Conservation (phyloP, 768 basidiomycete species). For the Lactarius sp. region DNA sequence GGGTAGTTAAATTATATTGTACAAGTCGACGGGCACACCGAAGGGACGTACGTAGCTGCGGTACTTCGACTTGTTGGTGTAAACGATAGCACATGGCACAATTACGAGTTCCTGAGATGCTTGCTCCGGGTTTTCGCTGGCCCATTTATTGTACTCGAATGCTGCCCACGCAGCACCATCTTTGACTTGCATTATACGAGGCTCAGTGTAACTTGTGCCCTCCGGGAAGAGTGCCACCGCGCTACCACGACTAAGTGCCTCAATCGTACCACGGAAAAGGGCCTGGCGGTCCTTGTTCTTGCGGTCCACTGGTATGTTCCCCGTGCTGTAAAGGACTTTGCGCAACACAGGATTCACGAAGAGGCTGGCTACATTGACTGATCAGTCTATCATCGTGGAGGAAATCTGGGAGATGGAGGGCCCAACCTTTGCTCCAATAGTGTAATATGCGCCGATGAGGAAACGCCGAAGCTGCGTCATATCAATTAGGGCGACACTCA, state of each 20-base stretch:
- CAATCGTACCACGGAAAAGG: constrained; percentile 85
- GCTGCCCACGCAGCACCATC: constrained; percentile 96
- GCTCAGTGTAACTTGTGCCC: constrained; percentile 91
- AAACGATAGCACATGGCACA: constrained; percentile 84
- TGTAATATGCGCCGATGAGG: constrained; percentile 79
- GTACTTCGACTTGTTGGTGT: constrained; percentile 95
- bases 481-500: constrained; percentile 26
- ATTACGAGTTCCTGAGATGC: constrained; percentile 46
- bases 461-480: constrained; percentile 63
- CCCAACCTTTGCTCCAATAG: constrained; percentile 88
- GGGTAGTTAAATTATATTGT: not conserved
- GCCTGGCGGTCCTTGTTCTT: constrained; percentile 88
- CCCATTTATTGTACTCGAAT: constrained; percentile 85
- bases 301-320: constrained; percentile 97
- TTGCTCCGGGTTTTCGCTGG: constrained; percentile 48
- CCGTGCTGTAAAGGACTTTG: constrained; percentile 77
- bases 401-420: constrained; percentile 11
- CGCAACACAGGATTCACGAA: constrained; percentile 74
- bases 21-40: not conserved
- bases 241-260: constrained; percentile 71
- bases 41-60: constrained; percentile 66
- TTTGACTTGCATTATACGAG: constrained; percentile 86
- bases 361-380: constrained; percentile 46
- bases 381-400: constrained; percentile 20
- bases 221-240: constrained; percentile 94